These are phyloP conservation scores for Phaseolus lunatus DNA, from an alignment of 306 rosid species.

Conservation along the genomic window DNA sequence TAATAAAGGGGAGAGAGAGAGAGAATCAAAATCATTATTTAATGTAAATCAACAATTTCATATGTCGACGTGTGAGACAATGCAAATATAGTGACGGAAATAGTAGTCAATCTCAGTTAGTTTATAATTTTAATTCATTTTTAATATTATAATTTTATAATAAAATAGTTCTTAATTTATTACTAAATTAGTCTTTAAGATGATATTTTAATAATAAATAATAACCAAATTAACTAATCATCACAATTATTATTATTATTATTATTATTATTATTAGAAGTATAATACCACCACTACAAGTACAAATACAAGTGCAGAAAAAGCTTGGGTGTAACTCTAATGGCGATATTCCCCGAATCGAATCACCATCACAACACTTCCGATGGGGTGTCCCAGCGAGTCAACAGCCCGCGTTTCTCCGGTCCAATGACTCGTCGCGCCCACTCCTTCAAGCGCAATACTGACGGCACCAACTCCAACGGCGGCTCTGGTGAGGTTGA, in stretches of 20 bases:
- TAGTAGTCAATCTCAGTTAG: too few relatives aligned
- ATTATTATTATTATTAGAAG: not conserved
- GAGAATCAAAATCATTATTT: not conserved
- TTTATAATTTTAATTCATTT: too few relatives aligned
- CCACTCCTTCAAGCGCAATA: constrained; percentile 88
- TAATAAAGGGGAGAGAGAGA: not conserved
- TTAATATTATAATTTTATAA: too few relatives aligned
- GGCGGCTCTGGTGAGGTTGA: constrained; percentile 61
- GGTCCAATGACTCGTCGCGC: constrained; percentile 97
- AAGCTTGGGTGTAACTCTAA: constrained; percentile 2
- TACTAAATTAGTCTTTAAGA: too few relatives aligned
- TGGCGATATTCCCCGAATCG: constrained; percentile 58
- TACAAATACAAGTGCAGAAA: constrained; percentile 14
- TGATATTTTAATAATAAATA: too few relatives aligned
- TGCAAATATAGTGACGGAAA: too few relatives aligned
- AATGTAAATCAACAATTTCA: too few relatives aligned
- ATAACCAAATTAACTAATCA: too few relatives aligned
- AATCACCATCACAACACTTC: constrained; percentile 55
- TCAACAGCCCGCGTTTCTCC: constrained; percentile 91
- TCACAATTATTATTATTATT: too few relatives aligned
- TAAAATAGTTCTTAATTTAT: too few relatives aligned
- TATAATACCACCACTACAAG: not conserved
- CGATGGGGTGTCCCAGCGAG: constrained; percentile 90
- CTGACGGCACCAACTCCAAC: not conserved
- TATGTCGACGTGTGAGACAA: too few relatives aligned